These are phyloP conservation scores for Luvunga scandens DNA, from an alignment of 345 rosid species.

Conservation along the genomic window DNA sequence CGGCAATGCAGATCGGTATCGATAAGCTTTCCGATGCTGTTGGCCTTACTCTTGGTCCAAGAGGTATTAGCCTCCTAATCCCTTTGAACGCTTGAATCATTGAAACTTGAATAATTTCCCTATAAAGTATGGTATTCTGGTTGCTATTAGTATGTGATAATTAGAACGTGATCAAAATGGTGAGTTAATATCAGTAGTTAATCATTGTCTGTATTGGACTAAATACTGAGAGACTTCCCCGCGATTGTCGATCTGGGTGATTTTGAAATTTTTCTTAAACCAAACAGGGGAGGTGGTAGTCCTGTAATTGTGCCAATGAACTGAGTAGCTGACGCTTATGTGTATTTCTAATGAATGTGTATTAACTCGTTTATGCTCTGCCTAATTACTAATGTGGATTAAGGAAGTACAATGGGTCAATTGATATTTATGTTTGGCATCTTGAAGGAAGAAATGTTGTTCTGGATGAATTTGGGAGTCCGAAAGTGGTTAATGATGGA, in stretches of 20 bases:
- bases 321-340: too few species aligned
- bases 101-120: background rate
- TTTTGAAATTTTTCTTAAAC: background rate
- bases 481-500: slow-evolving; percentile 97
- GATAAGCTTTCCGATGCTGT: slow-evolving; percentile 96
- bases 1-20: slow-evolving; percentile 84
- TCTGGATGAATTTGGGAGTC: slow-evolving; percentile 93
- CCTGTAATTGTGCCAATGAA: background rate
- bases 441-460: slow-evolving; percentile 89
- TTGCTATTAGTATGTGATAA: background rate
- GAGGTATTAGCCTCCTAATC: slow-evolving; percentile 51
- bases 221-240: background rate
- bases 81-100: background rate
- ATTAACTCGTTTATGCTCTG: background rate
- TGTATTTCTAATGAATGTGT: background rate
- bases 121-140: background rate
- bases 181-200: background rate
- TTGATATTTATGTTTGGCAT: background rate
- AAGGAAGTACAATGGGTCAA: background rate
- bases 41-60: slow-evolving; percentile 93
- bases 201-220: background rate
- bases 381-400: background rate
- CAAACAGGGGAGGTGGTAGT: background rate
- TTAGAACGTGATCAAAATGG: background rate
- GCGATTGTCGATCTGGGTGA: background rate